phyloP scores from a whole-genome alignment of 2,329 filamentous ascomycete species.

The Beauveria sp. region DNA sequence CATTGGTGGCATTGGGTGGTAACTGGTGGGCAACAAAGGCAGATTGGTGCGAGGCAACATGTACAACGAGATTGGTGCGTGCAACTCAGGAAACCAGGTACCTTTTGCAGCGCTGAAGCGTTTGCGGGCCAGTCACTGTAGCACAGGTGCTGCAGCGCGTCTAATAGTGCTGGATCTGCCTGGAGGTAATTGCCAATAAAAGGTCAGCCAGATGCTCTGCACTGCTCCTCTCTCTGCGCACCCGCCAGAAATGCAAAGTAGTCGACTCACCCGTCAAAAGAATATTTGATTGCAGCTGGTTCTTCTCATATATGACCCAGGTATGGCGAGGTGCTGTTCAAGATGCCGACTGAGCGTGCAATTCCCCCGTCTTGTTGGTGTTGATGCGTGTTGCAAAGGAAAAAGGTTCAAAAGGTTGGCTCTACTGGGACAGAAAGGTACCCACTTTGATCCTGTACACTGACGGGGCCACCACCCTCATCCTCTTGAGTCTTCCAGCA shows the following conservation, averaged over 20 bases:
- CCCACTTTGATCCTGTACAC: not conserved
- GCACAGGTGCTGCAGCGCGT: not conserved
- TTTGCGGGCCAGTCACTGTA: not conserved
- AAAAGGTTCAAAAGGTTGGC: not conserved
- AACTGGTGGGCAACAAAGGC: not conserved
- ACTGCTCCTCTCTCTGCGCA: not conserved
- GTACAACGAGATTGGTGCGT: not conserved
- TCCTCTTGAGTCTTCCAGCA: not conserved
- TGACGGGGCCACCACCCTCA: not conserved
- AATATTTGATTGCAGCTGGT: not conserved
- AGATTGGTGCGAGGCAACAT: not conserved
- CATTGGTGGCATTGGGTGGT: not conserved
- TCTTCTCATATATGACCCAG: not conserved
- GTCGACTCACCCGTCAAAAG: not conserved
- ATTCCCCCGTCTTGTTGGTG: not conserved
- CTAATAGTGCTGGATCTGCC: too few species aligned
- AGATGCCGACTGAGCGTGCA: not conserved
- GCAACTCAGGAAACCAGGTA: not conserved
- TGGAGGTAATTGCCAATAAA: not conserved
- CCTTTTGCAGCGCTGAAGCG: not conserved
- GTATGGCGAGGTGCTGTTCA: not conserved
- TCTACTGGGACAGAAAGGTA: not conserved
- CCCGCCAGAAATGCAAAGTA: not conserved
- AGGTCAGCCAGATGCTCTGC: not conserved
- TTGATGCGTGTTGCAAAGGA: not conserved